Evolutionary conservation across 2,329 filamentous ascomycete genomes (phyloP).

Genomic region (Coniochaeta ligniaria): DNA sequence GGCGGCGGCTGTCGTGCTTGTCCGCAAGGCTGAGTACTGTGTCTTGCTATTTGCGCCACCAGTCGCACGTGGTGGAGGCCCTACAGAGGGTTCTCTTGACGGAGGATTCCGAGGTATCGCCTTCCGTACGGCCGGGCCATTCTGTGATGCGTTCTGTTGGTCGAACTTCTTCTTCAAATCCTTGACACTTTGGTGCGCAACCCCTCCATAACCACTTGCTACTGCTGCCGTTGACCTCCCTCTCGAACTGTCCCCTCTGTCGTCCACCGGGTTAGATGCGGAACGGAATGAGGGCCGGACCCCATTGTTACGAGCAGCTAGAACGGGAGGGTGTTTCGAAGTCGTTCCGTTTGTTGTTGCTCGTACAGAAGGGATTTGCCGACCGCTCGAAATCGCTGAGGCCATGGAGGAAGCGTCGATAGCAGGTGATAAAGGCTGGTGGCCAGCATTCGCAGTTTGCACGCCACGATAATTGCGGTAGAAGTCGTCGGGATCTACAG

Average conservation of each 20-base stretch:
- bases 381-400: slow-evolving; percentile 29
- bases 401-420: slow-evolving; percentile 27
- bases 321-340: slow-evolving; percentile 33
- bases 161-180: slow-evolving; percentile 77
- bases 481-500: slow-evolving; percentile 47
- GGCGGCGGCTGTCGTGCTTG: slow-evolving; percentile 23
- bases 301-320: slow-evolving; percentile 21
- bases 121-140: slow-evolving; percentile 26
- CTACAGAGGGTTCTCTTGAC: slow-evolving; percentile 19
- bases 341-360: slow-evolving; percentile 44
- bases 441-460: slow-evolving; percentile 18
- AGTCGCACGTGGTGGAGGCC: slow-evolving; percentile 24
- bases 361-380: slow-evolving; percentile 33
- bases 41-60: slow-evolving; percentile 24
- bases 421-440: slow-evolving; percentile 6
- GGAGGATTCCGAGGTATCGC: slow-evolving; percentile 23
- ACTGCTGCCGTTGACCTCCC: slow-evolving; percentile 20
- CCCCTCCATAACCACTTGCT: slow-evolving; percentile 20
- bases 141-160: slow-evolving; percentile 33
- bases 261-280: slow-evolving; percentile 48
- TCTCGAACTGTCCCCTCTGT: slow-evolving; percentile 24
- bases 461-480: slow-evolving; percentile 41
- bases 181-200: slow-evolving; percentile 62
- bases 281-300: slow-evolving; percentile 41
- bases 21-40: slow-evolving; percentile 34